phyloP scores from a whole-genome alignment of 2,329 filamentous ascomycete species.

The Cladosporium sp. region DNA sequence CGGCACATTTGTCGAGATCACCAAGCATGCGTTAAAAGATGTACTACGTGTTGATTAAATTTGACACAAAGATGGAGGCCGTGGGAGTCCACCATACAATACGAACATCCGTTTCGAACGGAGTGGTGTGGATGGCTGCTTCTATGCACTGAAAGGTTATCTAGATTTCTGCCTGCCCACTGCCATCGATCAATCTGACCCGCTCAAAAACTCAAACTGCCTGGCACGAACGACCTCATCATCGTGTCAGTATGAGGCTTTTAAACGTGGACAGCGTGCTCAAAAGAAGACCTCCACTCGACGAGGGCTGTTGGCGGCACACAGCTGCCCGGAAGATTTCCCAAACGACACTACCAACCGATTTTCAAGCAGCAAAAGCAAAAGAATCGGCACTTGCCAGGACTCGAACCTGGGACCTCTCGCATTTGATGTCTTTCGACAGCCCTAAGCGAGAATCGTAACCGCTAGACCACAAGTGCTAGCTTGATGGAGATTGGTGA shows the following conservation, averaged over 20 bases:
- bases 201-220: neutral
- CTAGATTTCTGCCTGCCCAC: neutral
- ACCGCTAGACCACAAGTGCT: slow-evolving; percentile 12
- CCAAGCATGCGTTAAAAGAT: neutral
- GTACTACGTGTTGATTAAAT: neutral
- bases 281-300: neutral
- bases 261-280: neutral
- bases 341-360: neutral
- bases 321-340: neutral
- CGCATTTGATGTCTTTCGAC: slow-evolving; percentile 1
- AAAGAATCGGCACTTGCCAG: slow-evolving; percentile 6
- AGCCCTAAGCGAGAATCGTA: slow-evolving; percentile 18
- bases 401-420: slow-evolving; percentile 18
- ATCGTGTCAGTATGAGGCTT: neutral
- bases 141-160: neutral
- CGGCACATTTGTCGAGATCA: neutral
- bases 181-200: neutral
- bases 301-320: no score
- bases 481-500: neutral
- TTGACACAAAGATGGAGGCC: neutral
- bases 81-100: no score
- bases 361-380: neutral
- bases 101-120: no score
- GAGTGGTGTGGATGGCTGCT: no score
- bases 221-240: neutral